Base-by-base conservation (phyloP, 768 basidiomycete species). In the Coprinopsis sp. region DNA sequence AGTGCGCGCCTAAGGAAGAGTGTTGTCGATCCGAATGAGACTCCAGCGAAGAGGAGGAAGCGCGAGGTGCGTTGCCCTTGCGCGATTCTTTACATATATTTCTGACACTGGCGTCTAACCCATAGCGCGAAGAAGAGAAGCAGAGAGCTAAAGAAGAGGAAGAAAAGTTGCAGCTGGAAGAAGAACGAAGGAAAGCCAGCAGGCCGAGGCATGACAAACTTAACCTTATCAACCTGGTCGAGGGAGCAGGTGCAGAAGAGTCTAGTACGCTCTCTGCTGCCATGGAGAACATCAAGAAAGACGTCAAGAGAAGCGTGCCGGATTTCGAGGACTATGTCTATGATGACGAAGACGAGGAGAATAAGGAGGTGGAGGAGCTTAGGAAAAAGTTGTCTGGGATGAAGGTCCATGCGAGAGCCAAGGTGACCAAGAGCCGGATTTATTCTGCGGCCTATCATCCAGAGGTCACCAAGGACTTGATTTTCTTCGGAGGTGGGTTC, bases 381-480 rank as follows among this genome's bases (percentile, higher is more conserved):
- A 74, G 73, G 50, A 64, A 78, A 53, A 76, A 66, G 51, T 65
- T 90, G 8, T 59, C 72, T 47, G 64, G 67, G 25, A 56, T 91
- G 59, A 79, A 76, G 48, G 69, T 91, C n/a, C 72, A 86, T 2
- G 78, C 86, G 25, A 73, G 87, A 46, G 89, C 89, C 12, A 91
- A 91, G 62, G 88, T 91, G 6, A 89, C 84, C 1, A 69, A 79
- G 51, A 74, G 84, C 50, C 68, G 90, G 18, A 59, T 92, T 1
- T 92, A 92, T 55, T 82, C 83, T 51, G 82, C 85, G 25, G 80
- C 79, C 12, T 92, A 86, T 61, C 90, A 92, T 59, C 87, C 89
- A 3, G 88, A 88, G 53, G 70, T 73, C 16, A 77, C 81, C 11
- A 89, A 87, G 55, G 90, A 92, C 62, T 62, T 92, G 11, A 74